A percentile compares a stretch with the other conserved stretches of the same genome.
Evolutionary conservation across 192 early-diverging fungal genomes (phyloP).

Genomic region (Obelidium mucronatum): DNA sequence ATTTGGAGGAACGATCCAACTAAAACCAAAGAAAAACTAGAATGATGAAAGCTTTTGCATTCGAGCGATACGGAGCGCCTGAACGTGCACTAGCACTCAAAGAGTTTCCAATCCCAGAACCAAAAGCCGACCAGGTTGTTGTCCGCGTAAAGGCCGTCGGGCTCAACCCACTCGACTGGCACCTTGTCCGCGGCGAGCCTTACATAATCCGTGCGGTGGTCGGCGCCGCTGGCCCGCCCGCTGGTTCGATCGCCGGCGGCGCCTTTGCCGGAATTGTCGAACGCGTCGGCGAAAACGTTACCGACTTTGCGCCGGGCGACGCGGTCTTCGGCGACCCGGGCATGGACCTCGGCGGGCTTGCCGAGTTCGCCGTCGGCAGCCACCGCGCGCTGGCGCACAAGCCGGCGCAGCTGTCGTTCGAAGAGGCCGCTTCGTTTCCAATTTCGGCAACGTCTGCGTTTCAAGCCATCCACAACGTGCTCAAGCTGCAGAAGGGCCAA

Average conservation of each 20-base stretch:
- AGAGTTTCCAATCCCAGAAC: background rate
- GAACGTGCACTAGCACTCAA: background rate
- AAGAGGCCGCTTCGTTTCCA: slow-evolving; percentile 81
- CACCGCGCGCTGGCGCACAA: slow-evolving; percentile 61
- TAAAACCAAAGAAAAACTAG: background rate
- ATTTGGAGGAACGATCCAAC: too few relatives aligned
- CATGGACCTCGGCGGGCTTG: background rate
- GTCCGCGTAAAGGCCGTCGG: background rate
- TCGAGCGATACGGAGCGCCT: background rate
- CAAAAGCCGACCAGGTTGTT: background rate
- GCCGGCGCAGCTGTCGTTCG: slow-evolving; percentile 71
- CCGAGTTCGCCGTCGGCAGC: background rate
- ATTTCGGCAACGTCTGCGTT: slow-evolving; percentile 80
- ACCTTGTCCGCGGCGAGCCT: background rate
- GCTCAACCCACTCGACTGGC: background rate
- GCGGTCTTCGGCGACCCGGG: background rate
- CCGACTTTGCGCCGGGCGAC: background rate
- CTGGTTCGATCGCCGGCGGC: background rate
- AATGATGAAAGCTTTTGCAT: background rate
- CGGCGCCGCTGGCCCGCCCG: background rate
- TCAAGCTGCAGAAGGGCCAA: slow-evolving; percentile 75
- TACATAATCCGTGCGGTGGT: background rate
- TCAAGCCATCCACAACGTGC: slow-evolving; percentile 79
- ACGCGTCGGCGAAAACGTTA: background rate
- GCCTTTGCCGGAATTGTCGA: background rate